Base-by-base conservation (phyloP, 208 protist species). In the Crithidia fasciculata region DNA sequence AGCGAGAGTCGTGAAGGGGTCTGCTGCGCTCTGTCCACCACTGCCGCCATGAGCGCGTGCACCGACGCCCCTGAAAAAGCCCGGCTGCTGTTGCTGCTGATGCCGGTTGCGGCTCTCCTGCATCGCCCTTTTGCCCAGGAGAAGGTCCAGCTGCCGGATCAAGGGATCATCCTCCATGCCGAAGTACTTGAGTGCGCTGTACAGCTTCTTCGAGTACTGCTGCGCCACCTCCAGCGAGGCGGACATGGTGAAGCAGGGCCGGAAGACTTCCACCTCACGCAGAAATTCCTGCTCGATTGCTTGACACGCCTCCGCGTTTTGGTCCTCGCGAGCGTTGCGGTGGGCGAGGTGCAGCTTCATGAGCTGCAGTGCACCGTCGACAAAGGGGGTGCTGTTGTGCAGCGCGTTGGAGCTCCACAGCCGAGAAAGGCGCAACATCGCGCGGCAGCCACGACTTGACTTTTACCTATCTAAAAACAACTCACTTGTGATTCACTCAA, bases 271-370 rank as follows among this genome's bases (percentile, higher is more conserved):
- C 53, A 96, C 72, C 61, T 96, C 88, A 8, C 87, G 80, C 59
- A 92, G 36, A 61, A 95, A 96, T 57, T 96, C 89, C 36, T 84
- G 78, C 82, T 96, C 89, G 53, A 96, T 91, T 16, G 83, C 86
- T 2, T 54, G 52, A 55, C 91, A 94, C 8, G 87, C 89, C 10
- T 69, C 74, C 50, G 53, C 60, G 63, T 96, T 87, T 3, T 79
- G 62, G 56, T 95, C 90, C n/a, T 74, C 71, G 43, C 69, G 19
- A 7, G 89, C 89, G 64, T 95, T 93, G 15, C 82, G 81, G 58
- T 96, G 92, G 43, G 92, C 92, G 10, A 94, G 75, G 52, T 95
- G 90, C 36, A 96, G 72, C 77, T 96, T 94, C 71, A 91, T 75
- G 10, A 96, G 80, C 76, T 96, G 92, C 18, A 96, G 78, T 6